These are phyloP conservation scores for Viola odorata DNA, from an alignment of 345 rosid genomes.

Conservation along the genomic window DNA sequence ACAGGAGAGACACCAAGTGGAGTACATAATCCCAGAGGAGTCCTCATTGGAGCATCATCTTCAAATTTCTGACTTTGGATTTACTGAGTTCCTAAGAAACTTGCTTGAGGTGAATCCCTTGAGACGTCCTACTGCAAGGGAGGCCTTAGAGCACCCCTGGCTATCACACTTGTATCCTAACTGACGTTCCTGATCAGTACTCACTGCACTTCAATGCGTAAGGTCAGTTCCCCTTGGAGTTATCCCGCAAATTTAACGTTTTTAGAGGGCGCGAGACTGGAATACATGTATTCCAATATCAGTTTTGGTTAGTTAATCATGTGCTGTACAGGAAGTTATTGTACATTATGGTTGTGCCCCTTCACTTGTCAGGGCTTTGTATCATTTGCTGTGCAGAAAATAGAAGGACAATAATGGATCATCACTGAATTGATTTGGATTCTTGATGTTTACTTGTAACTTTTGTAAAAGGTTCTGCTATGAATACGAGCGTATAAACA, in stretches of 20 bases:
- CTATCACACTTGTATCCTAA: slow-evolving; percentile 32
- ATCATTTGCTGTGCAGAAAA: too few species aligned
- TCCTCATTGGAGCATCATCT: slow-evolving; percentile 59
- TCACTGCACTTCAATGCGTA: neutral
- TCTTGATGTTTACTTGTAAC: too few species aligned
- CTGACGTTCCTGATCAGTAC: slow-evolving; percentile 3
- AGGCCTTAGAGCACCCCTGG: slow-evolving; percentile 93
- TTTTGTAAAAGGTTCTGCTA: too few species aligned
- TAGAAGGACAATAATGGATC: too few species aligned
- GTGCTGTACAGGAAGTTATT: too few species aligned
- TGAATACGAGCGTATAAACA: too few species aligned
- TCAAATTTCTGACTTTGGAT: slow-evolving; percentile 45
- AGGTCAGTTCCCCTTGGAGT: neutral
- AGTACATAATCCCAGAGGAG: slow-evolving; percentile 68
- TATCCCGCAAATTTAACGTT: neutral
- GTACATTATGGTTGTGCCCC: too few species aligned
- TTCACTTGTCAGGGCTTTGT: too few species aligned
- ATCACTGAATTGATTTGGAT: too few species aligned
- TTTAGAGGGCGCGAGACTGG: neutral
- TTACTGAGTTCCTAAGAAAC: slow-evolving; percentile 52
- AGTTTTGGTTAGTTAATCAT: slow-evolving; percentile 25
- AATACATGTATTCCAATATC: slow-evolving; percentile 4
- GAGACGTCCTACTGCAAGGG: slow-evolving; percentile 70
- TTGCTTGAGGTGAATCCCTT: slow-evolving; percentile 76
- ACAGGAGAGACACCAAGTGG: slow-evolving; percentile 74